Base-by-base conservation (phyloP, 2,329 filamentous ascomycete species). In the Aspergillus tamarii region DNA sequence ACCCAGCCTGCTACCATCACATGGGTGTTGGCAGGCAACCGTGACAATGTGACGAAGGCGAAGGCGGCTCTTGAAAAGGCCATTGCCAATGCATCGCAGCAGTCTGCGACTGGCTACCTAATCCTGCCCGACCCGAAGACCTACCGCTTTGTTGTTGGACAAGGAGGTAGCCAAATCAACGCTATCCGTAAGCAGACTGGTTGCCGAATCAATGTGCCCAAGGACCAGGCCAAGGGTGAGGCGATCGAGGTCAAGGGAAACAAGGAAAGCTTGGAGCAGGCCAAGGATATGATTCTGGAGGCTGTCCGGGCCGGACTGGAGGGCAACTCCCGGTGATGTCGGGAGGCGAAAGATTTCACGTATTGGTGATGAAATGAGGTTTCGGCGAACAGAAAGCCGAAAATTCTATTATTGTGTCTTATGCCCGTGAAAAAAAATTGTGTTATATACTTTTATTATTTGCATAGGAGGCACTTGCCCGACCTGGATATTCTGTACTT, bases 201-300 rank as follows among this genome's bases (percentile, higher is more conserved):
- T 61, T 97, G 94, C 80, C 93, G 91, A 81, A 96, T 99, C 76
- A 93, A 94, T 68, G 94, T 99, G 46, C 95, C 95, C 26, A 89
- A 92, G 69, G 90, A 92, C 73, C 91, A 96, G 78, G 83, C 83
- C 43, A 81, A 82, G 70, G 85, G 84, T 26, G 94, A 97, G 78
- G 92, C 94, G 4, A 97, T 99, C 76, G 93, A 97, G 82, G 91
- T 99, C 72, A 84, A 90, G 41, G 95, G 95, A 45, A 87, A 85
- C 61, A 87, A 87, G 74, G 91, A 93, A 19, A 93, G 92, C 14
- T 88, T 96, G 43, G 92, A 97, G 79, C 86, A 91, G 77, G 95
- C 95, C 57, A 93, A 91, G 82, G 89, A 96, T 64, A 84, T 96
- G 76, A 97, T 99, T 66, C 82, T 99, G 66, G 89, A 92, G 64